Conservation (phyloP, 768 basidiomycete genomes). For the Leccinum barrowsii region DNA sequence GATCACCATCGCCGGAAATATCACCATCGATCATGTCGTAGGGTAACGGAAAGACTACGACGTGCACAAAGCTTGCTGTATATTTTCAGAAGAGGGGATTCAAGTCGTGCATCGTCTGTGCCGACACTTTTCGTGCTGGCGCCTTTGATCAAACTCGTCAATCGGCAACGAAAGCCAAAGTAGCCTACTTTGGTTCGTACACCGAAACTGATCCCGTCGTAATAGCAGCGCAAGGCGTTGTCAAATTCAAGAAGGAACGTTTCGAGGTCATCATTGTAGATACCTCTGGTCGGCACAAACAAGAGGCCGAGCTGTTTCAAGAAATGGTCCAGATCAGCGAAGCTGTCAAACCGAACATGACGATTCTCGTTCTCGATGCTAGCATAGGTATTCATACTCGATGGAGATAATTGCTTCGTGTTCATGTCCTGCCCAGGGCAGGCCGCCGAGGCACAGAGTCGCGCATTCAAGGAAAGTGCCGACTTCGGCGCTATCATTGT, state of each 20-base stretch:
- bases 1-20: neutral
- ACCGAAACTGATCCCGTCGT: slow-evolving; percentile 97
- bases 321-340: slow-evolving; percentile 97
- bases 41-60: slow-evolving; percentile 99
- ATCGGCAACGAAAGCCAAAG: slow-evolving; percentile 97
- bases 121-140: slow-evolving; percentile 98
- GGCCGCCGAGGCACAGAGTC: slow-evolving; percentile 94
- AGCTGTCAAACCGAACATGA: slow-evolving; percentile 95
- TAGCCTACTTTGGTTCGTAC: slow-evolving; percentile 98
- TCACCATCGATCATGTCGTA: slow-evolving; percentile 29
- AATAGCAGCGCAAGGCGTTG: slow-evolving; percentile 91
- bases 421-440: slow-evolving; percentile 55
- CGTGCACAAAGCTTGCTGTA: slow-evolving; percentile 97
- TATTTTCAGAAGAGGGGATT: slow-evolving; percentile 97
- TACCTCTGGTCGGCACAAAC: slow-evolving; percentile 95
- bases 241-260: slow-evolving; percentile 96
- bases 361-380: slow-evolving; percentile 91
- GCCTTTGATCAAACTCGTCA: slow-evolving; percentile 99
- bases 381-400: slow-evolving; percentile 69
- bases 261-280: slow-evolving; percentile 99
- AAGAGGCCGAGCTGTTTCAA: slow-evolving; percentile 93
- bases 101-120: slow-evolving; percentile 96
- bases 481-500: slow-evolving; percentile 99
- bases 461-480: slow-evolving; percentile 96
- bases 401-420: neutral